Evolutionary conservation across 1,284 basidiomycete genomes (phyloP), one percentile per base, ranked within the genome.

Genomic region (Leucoagaricus sp.): DNA sequence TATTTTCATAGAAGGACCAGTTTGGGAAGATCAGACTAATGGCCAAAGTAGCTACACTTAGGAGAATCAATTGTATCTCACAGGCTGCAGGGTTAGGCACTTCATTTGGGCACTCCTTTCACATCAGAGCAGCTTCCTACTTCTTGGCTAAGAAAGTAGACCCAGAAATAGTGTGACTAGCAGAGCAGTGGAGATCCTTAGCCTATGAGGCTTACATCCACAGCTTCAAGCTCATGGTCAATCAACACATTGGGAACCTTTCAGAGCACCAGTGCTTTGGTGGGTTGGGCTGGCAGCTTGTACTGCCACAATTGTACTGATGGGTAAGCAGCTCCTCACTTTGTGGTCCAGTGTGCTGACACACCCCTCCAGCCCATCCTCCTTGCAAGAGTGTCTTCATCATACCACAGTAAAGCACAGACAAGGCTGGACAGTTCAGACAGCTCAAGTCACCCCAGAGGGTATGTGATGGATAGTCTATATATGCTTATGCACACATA

Each of bases 61-160:
- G n/a, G n/a, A 53, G 59, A 10, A 68, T 75, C 58, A 72, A 72
- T 52, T 10, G 6, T 0, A 67, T 71, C 15, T 56, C 70, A 0
- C 7, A 15, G 0, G 58, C 58, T 0, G 49, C 38, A 8, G 69
- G 72, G 1, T 72, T 60, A 57, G 69, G 72, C 0, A 72, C 61
- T 0, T 36, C 66, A 0, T 74, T 71, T 49, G 69, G 74, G 2
- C 72, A 75, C 57, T 75, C 72, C 9, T 75, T 74, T 57, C 62
- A 67, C 1, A 61, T 61, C 17, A 58, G 60, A 0, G 60, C 55
- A 15, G 60, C 60, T 6, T 59, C 58, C 0, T 72, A 67, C 54
- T 69, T 61, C 50, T 62, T 75, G 1, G 61, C 66, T 0, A 56
- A 70, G 49, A 61, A 60, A 15, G 65, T 70, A 0, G 53, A 62